These are phyloP conservation scores for Ziziphus jujuba DNA, from an alignment of 306 rosid genomes.

Conservation along the genomic window DNA sequence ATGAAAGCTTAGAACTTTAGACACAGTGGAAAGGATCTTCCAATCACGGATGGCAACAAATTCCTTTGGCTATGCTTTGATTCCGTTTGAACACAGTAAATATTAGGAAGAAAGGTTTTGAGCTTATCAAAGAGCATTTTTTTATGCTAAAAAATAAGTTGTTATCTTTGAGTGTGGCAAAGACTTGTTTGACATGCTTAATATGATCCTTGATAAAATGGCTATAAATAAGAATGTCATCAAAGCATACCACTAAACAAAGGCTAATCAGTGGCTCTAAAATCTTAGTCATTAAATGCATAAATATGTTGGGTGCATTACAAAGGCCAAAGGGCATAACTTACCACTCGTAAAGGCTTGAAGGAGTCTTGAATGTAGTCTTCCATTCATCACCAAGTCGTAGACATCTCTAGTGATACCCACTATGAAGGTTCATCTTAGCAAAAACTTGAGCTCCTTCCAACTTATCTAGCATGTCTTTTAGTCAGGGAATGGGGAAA, in stretches of 20 bases:
- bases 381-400: too few species aligned
- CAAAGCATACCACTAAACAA: background rate
- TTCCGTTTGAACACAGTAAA: background rate
- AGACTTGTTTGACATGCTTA: background rate
- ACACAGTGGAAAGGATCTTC: background rate
- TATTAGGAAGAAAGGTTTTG: background rate
- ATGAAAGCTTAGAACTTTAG: background rate
- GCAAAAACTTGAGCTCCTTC: too few species aligned
- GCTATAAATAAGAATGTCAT: background rate
- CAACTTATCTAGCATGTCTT: too few species aligned
- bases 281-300: background rate
- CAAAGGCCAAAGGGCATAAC: too few species aligned
- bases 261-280: background rate
- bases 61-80: too few species aligned
- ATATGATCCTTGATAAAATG: background rate
- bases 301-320: background rate
- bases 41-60: background rate
- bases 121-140: too few species aligned
- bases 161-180: background rate
- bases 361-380: too few species aligned
- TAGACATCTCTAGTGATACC: too few species aligned
- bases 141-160: background rate
- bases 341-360: too few species aligned
- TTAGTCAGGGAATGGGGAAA: too few species aligned
- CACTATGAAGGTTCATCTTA: too few species aligned